phyloP scores from a whole-genome alignment of 257 asterid genomes.

The Solanum clarkiae region DNA sequence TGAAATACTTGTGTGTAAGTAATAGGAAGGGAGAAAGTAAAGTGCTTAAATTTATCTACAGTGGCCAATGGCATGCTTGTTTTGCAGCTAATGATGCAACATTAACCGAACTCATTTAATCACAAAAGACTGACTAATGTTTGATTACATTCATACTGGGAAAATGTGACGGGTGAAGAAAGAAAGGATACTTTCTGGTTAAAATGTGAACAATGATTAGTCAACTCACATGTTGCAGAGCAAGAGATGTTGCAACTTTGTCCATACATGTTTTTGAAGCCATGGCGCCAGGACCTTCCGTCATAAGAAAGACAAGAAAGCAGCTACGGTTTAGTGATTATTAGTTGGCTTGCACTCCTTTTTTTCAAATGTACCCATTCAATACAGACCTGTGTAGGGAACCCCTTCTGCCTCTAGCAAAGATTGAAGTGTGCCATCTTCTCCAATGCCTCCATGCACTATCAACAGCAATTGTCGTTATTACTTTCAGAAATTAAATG shows the following conservation, averaged over 20 bases:
- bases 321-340: constrained; percentile 3
- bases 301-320: constrained; percentile 11
- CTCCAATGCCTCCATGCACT: constrained; percentile 96
- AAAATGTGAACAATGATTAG: neutral
- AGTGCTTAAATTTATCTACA: neutral
- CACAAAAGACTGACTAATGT: neutral
- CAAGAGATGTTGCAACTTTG: constrained; percentile 75
- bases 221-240: constrained; percentile 67
- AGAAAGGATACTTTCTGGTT: neutral
- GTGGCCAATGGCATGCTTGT: neutral
- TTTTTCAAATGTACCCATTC: neutral
- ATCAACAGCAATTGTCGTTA: constrained; percentile 2
- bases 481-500: neutral
- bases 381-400: constrained; percentile 47
- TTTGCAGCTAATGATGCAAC: neutral
- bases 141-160: neutral
- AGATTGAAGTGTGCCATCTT: constrained; percentile 84
- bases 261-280: constrained; percentile 85
- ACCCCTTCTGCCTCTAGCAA: constrained; percentile 65
- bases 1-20: neutral
- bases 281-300: constrained; percentile 57
- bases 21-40: neutral
- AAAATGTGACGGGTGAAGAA: neutral
- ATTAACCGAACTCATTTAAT: neutral
- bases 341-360: neutral